Conservation (phyloP, 768 basidiomycete species). For the Hydnum rufescens region DNA sequence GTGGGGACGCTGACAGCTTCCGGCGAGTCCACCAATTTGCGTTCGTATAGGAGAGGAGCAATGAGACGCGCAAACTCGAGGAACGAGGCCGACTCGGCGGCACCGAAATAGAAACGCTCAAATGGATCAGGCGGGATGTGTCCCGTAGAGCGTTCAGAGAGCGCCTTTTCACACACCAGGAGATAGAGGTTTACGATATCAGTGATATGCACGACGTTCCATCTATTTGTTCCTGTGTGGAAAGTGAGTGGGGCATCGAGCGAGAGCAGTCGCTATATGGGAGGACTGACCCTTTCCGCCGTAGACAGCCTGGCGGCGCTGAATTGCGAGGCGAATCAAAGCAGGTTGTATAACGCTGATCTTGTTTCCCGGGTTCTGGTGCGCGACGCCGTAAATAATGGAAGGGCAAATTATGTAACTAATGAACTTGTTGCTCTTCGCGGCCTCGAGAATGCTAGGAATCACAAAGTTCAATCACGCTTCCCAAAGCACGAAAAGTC, state of each 20-base stretch:
- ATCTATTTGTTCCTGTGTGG: slow-evolving; percentile 11
- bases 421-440: slow-evolving; percentile 8
- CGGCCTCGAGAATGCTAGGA: slow-evolving; percentile 13
- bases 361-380: slow-evolving; percentile 7
- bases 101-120: slow-evolving; percentile 14
- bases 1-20: slow-evolving; percentile 3
- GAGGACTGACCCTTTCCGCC: slow-evolving; percentile 11
- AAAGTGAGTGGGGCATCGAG: not conserved
- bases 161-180: slow-evolving; percentile 12
- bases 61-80: slow-evolving; percentile 6
- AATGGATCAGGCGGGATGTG: slow-evolving; percentile 9
- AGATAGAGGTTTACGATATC: slow-evolving; percentile 15
- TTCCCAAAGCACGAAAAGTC: not conserved
- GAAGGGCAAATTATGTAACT: slow-evolving; percentile 16
- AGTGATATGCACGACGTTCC: slow-evolving; percentile 15
- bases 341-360: slow-evolving; percentile 14
- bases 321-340: slow-evolving; percentile 9
- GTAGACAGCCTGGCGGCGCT: slow-evolving; percentile 12
- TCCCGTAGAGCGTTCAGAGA: slow-evolving; percentile 8
- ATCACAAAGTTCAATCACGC: not conserved
- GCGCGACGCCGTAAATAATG: slow-evolving; percentile 13
- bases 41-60: slow-evolving; percentile 7
- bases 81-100: slow-evolving; percentile 9
- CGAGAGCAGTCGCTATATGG: not conserved
- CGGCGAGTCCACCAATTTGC: slow-evolving; percentile 2